These are phyloP conservation scores for Neotropicomus parvogracilis DNA, from an alignment of 1,284 basidiomycete genomes.

Conservation along the genomic window DNA sequence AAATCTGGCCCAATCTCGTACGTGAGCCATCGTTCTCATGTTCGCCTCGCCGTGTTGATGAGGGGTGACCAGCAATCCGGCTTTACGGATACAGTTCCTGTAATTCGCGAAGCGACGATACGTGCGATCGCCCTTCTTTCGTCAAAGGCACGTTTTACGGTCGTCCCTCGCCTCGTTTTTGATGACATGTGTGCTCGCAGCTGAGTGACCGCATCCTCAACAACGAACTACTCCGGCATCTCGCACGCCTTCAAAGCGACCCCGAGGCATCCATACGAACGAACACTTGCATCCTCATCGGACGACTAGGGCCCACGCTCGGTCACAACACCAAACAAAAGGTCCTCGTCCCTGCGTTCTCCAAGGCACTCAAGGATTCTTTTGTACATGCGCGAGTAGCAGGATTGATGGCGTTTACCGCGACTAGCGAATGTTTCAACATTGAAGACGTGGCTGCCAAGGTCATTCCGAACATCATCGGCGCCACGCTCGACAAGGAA, in stretches of 20 bases:
- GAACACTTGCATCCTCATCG: conserved; percentile 96
- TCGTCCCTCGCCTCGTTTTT: neutral
- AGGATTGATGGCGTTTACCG: conserved; percentile 94
- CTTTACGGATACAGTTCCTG: conserved; percentile 89
- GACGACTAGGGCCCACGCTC: conserved; percentile 82
- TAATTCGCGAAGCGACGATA: conserved; percentile 93
- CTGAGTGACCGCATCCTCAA: conserved; percentile 91
- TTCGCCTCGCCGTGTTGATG: neutral
- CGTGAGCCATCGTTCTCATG: conserved; percentile 24
- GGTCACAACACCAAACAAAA: conserved; percentile 90
- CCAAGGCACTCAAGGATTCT: conserved; percentile 83
- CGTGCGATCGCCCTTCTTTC: conserved; percentile 84
- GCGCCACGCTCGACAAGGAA: conserved; percentile 83
- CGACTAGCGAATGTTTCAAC: conserved; percentile 89
- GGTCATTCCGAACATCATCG: conserved; percentile 83
- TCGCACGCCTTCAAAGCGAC: conserved; percentile 93
- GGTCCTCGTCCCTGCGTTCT: conserved; percentile 94
- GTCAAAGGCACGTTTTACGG: conserved; percentile 60
- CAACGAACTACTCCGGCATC: conserved; percentile 90
- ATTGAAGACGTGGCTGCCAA: conserved; percentile 84
- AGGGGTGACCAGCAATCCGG: conserved; percentile 72
- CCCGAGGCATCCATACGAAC: conserved; percentile 93
- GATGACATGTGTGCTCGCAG: conserved; percentile 37
- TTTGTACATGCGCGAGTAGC: conserved; percentile 95
- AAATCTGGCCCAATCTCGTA: conserved; percentile 91